Base-by-base conservation (phyloP, 1,139 yeast genomes). In the Saccharomycopsis hybrid region DNA sequence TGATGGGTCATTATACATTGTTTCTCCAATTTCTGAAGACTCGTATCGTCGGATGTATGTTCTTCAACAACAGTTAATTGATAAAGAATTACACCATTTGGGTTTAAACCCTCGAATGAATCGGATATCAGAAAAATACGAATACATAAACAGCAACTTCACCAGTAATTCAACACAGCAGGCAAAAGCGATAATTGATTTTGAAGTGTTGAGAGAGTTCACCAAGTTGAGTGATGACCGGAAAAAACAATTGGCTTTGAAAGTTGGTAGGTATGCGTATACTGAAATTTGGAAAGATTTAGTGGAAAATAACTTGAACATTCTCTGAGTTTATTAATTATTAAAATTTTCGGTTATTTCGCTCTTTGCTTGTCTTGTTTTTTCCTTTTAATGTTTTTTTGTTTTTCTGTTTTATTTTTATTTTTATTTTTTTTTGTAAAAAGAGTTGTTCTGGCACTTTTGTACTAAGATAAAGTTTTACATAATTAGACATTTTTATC, bases 51-150 rank as follows among this genome's bases (percentile, higher is more conserved):
- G 95, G 54, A 72, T 92, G 63, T 87, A 85, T 61, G 84, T 89
- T 38, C 70, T 92, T 24, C 97, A 90, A 61, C 96, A 89, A 64
- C 97, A 89, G 60, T 68, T 92, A 50, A 76, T 78, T 28, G 97
- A 90, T 24, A 82, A 82, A 56, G 86, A 82, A 55, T 74, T 72
- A 50, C 94, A 86, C 55, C 66, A 70, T 54, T 83, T 87, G 53
- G 96, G 97, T 0, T 70, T 92, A 56, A 92, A 90, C 61, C 96
- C 97, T 2, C 72, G 78, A 55, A 69, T 81, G 67, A 85, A 85
- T 60, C 69, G 90, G 47, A 68, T 77, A 38, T 79, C 82, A 2
- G 77, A 77, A n/a, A 60, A 59, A 27, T 62, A 61, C 33, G 52
- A 58, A 4, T 60, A 60, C 2, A 51, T 55, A 29, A 55, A 55